Evolutionary conservation across 1,284 basidiomycete species (phyloP).

Genomic region (Ustilago loliicola): DNA sequence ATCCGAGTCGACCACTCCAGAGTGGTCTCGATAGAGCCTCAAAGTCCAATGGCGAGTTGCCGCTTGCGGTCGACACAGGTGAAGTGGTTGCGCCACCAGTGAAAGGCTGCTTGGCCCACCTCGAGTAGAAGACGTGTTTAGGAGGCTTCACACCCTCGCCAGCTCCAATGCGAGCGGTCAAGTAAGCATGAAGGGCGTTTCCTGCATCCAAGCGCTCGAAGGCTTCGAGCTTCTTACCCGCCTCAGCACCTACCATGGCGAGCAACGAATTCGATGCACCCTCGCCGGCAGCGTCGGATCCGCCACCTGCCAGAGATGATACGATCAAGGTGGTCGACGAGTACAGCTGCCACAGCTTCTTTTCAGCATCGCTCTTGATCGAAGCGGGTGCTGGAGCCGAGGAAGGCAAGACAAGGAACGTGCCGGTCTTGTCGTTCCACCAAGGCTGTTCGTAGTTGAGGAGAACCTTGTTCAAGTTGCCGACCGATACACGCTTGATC

Average conservation of each 20-base stretch:
- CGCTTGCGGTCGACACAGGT: conserved; percentile 69
- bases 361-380: conserved; percentile 25
- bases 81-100: conserved; percentile 74
- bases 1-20: conserved; percentile 73
- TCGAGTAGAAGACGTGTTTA: conserved; percentile 57
- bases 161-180: conserved; percentile 50
- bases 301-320: conserved; percentile 63
- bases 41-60: conserved; percentile 73
- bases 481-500: conserved; percentile 63
- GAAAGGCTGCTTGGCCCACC: conserved; percentile 73
- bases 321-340: conserved; percentile 69
- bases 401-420: conserved; percentile 71
- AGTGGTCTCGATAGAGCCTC: conserved; percentile 71
- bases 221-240: conserved; percentile 64
- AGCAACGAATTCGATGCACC: conserved; percentile 71
- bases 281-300: conserved; percentile 4
- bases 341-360: conserved; percentile 45
- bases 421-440: conserved; percentile 72
- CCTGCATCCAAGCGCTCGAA: conserved; percentile 59
- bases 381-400: conserved; percentile 53
- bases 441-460: conserved; percentile 72
- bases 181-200: conserved; percentile 64
- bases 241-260: conserved; percentile 71
- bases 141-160: conserved; percentile 17
- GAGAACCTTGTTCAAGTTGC: conserved; percentile 69